Evolutionary conservation across 2,329 filamentous ascomycete species (phyloP), one percentile per base, ranked within the genome.

Genomic region (Colletotrichum orbiculare): DNA sequence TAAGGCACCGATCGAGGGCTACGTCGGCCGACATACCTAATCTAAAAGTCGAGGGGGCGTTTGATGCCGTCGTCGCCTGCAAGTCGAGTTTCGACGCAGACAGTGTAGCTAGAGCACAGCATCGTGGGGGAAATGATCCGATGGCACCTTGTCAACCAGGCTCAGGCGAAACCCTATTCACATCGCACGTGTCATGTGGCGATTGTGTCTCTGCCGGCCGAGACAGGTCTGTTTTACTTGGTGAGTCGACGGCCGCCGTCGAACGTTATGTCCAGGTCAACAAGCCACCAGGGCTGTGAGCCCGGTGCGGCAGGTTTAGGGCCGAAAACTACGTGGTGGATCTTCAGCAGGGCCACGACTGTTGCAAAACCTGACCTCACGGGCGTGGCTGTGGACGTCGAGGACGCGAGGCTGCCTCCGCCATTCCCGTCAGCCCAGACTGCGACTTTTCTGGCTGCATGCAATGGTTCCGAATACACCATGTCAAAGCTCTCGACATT

Each of bases 131-230:
- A 65, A 55, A 62, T 57, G 52, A 56, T 63, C 58, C 53, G 52
- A 63, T 48, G 63, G 33, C 52, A 52, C 37, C 46, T 43, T 53
- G 52, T 53, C 63, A 66, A 50, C 54, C 53, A 54, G 35, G 48
- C 43, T 49, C 17, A 54, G 42, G 60, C 46, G 37, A 60, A 64
- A 58, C 64, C 50, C 49, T 50, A 54, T 64, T 57, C 54, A 15
- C 41, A 49, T 54, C 46, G 60, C 64, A 66, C 60, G 64, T 64
- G 61, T 61, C 54, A 48, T 63, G 47, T 66, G 53, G 60, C 50
- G 60, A 64, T 25, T 33, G 10, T 54, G 64, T 64, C 54, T 64
- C 54, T 50, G 48, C 47, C 58, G 43, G 60, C 60, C 35, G 60
- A 66, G 64, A 66, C 60, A 66, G 60, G 39, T 38, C 49, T 59